Evolutionary conservation across 306 rosid genomes (phyloP).

Genomic region (Rosa persica): DNA sequence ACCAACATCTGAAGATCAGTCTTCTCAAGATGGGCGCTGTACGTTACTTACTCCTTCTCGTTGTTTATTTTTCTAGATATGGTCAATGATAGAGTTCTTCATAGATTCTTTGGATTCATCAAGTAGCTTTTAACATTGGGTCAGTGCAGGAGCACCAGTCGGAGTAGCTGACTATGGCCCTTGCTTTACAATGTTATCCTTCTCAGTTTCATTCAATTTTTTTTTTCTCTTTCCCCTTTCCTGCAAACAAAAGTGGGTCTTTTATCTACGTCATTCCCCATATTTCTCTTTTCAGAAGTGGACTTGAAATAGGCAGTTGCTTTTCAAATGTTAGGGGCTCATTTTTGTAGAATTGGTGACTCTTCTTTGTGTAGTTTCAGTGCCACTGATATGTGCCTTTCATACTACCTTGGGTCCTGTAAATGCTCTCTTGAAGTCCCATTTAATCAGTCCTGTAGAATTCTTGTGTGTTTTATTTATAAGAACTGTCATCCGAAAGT

Average conservation of each 20-base stretch:
- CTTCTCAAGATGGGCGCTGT: slow-evolving; percentile 52
- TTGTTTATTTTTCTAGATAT: neutral
- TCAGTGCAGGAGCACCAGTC: neutral
- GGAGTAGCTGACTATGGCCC: neutral
- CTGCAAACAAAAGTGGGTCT: neutral
- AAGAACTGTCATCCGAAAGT: neutral
- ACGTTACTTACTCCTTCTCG: slow-evolving; percentile 19
- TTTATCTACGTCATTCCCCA: neutral
- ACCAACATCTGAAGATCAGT: slow-evolving; percentile 39
- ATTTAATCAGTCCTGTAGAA: neutral
- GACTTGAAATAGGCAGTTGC: neutral
- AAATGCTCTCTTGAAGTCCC: neutral
- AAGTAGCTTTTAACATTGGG: neutral
- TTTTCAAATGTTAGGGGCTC: neutral
- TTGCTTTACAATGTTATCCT: slow-evolving; percentile 1
- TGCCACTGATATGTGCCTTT: neutral
- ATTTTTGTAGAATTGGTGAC: neutral
- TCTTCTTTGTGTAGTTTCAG: neutral
- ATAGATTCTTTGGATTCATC: neutral
- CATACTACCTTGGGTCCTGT: neutral
- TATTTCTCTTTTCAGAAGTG: neutral
- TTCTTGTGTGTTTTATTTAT: neutral
- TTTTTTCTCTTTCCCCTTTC: neutral
- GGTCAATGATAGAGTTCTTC: slow-evolving; percentile 12
- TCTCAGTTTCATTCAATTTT: neutral